Evolutionary conservation across 78 protist genomes (phyloP), one percentile per base, ranked within the genome.

Genomic region (Guillardia theta): DNA sequence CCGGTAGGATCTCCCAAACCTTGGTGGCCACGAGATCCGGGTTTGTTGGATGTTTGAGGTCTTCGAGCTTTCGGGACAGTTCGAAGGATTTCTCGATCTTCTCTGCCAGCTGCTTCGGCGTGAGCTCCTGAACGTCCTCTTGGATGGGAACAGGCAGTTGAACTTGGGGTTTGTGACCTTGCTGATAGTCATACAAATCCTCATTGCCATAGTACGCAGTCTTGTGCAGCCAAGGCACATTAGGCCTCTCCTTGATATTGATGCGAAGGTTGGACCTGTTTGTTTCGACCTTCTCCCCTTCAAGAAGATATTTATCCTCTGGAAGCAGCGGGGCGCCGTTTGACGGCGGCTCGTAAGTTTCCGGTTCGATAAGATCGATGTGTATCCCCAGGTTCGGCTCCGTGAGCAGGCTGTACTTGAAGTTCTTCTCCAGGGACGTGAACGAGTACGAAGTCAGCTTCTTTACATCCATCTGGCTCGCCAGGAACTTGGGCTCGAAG

Each of bases 361-460:
- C 90, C 21, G 90, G 90, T 48, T 80, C 90, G 1, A 80, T 80
- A 27, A 80, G 48, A 6, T 80, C 48, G 50, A 80, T 80, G 50
- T 39, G 90, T 12, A 80, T 44, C 58, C 90, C 90, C 44, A 80
- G 48, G 48, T 80, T 48, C 19, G 90, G 46, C 90, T 80, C 90
- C 2, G 90, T 80, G 48, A 44, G 90, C 90, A 80, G 90, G 58
- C 33, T 37, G 1, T 44, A 30, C 53, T 44, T 44, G 90, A 9
- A 1, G 43, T n/a, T 33, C 90, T 80, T 80, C 33, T 80, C 90
- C 12, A 80, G 48, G 24, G 45, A 8, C 58, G 90, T 80, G 43
- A 18, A 12, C 6, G 53, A 8, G 37, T 80, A 80, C 5, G 21
- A 19, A 8, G 48, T 44, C 43, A 80, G 48, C 5, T 48, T 46